Percentiles rank a stretch among this genome's conserved stretches.
These are phyloP conservation scores for Fusarium guadeloupense DNA, from an alignment of 2,329 filamentous ascomycete species.

Conservation along the genomic window DNA sequence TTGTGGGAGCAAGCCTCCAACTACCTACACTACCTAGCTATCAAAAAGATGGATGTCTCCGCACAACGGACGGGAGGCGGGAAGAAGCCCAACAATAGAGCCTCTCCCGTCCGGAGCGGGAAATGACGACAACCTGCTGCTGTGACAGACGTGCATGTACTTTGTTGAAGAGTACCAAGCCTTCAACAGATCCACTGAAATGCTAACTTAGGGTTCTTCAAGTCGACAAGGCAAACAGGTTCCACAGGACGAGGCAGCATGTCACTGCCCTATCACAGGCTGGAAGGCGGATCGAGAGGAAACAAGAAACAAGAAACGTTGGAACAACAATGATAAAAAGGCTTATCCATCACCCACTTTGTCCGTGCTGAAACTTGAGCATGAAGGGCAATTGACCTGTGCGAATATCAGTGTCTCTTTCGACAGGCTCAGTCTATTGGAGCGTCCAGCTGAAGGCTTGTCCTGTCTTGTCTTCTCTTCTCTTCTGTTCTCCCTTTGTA, in stretches of 20 bases:
- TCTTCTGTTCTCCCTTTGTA: conserved; percentile 2
- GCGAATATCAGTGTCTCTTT: neutral
- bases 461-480: neutral
- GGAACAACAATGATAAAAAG: neutral
- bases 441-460: conserved; percentile 31
- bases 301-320: conserved; percentile 11
- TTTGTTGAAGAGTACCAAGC: conserved; percentile 8
- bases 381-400: neutral
- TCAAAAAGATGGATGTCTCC: no score
- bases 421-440: conserved; percentile 14
- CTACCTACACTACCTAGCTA: no score
- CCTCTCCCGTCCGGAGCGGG: neutral
- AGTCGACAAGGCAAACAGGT: conserved; percentile 30
- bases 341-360: conserved; percentile 10
- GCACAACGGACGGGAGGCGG: conserved; percentile 13
- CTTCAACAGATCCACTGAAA: conserved; percentile 17
- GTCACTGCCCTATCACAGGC: conserved; percentile 33
- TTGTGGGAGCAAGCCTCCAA: no score
- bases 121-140: conserved; percentile 32
- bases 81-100: conserved; percentile 7
- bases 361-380: neutral
- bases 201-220: conserved; percentile 15
- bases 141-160: conserved; percentile 22
- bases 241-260: conserved; percentile 30
- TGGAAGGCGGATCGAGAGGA: conserved; percentile 23